Evolutionary conservation across 2,329 filamentous ascomycete genomes (phyloP).

Genomic region (Zymoseptoria brevis): DNA sequence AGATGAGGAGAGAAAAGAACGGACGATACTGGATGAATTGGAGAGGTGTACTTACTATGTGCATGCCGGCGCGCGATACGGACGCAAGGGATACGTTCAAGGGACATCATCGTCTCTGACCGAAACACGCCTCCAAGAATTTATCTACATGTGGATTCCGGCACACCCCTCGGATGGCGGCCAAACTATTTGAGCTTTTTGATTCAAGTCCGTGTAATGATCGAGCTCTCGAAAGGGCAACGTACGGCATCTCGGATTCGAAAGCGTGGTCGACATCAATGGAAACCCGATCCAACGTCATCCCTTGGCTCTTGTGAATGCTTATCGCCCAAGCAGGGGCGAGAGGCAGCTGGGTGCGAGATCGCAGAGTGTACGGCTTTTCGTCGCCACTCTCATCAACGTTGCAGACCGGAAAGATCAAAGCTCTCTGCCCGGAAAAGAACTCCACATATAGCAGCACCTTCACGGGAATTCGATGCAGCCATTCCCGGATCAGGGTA

Average conservation of each 20-base stretch:
- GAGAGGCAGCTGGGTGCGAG: slow-evolving; percentile 54
- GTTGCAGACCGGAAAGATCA: slow-evolving; percentile 46
- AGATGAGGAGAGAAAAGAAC: not conserved
- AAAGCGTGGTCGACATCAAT: slow-evolving; percentile 48
- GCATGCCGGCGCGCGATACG: slow-evolving; percentile 3
- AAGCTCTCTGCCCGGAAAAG: slow-evolving; percentile 38
- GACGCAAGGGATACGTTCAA: slow-evolving; percentile 1
- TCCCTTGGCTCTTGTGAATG: slow-evolving; percentile 55
- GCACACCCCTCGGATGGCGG: not conserved
- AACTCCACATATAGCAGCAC: slow-evolving; percentile 45
- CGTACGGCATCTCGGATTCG: slow-evolving; percentile 52
- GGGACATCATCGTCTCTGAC: not conserved
- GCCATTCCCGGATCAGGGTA: not conserved
- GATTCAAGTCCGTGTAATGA: slow-evolving; percentile 43
- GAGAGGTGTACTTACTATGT: slow-evolving; percentile 1
- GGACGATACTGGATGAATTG: not conserved
- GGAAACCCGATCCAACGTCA: slow-evolving; percentile 51
- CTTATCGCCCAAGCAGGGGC: slow-evolving; percentile 54
- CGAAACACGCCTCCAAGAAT: slow-evolving; percentile 1
- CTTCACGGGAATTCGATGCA: not conserved
- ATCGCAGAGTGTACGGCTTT: slow-evolving; percentile 41
- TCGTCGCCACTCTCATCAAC: slow-evolving; percentile 40
- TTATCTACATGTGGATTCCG: not conserved
- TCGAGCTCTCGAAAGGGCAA: slow-evolving; percentile 50
- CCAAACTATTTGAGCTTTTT: not conserved